Conservation (phyloP, 108 stramenopile genomes). For the Pseudonitzschia multiseries region DNA sequence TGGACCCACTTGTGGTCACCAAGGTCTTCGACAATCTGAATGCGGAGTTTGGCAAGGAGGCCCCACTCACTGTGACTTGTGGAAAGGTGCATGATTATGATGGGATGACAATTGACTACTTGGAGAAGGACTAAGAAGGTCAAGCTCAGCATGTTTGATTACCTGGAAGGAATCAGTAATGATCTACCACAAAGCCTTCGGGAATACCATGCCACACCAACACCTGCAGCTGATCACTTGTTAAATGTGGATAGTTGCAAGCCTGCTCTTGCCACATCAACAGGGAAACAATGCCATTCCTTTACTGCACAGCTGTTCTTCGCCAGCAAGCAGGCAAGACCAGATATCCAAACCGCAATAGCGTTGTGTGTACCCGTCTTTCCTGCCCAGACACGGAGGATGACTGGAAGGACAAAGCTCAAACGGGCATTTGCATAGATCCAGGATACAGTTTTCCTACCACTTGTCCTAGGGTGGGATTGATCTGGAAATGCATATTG, state of each 20-base stretch:
- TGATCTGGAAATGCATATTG: neutral
- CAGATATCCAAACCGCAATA: conserved; percentile 31
- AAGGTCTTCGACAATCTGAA: conserved; percentile 13
- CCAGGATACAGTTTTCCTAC: neutral
- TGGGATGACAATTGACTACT: conserved; percentile 32
- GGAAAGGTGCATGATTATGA: conserved; percentile 20
- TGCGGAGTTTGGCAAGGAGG: conserved; percentile 18
- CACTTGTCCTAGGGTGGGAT: conserved; percentile 10
- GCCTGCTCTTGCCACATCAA: conserved; percentile 4
- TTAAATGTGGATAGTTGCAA: conserved; percentile 6
- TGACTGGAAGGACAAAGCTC: conserved; percentile 33
- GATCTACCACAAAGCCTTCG: conserved; percentile 21
- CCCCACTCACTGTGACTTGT: conserved; percentile 19
- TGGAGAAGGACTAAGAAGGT: conserved; percentile 18
- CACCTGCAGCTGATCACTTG: conserved; percentile 24
- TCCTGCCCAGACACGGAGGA: conserved; percentile 25
- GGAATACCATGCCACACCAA: neutral
- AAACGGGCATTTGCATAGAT: conserved; percentile 24
- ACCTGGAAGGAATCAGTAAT: conserved; percentile 30
- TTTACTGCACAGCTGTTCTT: conserved; percentile 38
- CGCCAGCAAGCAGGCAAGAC: conserved; percentile 25
- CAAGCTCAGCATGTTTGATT: conserved; percentile 9
- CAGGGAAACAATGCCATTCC: conserved; percentile 31
- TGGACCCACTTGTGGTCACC: conserved; percentile 17
- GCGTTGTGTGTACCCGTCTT: conserved; percentile 37